Evolutionary conservation across 495 filamentous ascomycete species (phyloP).

Genomic region (Talaromyces borbonicus): DNA sequence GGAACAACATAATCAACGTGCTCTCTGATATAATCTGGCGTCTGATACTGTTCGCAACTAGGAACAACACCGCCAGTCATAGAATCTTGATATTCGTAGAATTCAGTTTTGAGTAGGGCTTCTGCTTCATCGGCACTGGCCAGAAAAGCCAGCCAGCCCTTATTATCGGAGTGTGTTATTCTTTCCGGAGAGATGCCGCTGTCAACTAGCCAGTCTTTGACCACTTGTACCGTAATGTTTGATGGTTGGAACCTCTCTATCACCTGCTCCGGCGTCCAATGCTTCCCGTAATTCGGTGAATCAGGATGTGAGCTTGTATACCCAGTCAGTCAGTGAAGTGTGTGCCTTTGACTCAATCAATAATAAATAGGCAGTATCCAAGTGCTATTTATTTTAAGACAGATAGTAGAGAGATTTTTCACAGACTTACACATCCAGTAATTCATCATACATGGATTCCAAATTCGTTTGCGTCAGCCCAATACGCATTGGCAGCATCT

Average conservation of each 20-base stretch:
- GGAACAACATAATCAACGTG: slow-evolving; percentile 44
- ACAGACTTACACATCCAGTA: slow-evolving; percentile 26
- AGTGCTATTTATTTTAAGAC: not conserved
- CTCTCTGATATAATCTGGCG: slow-evolving; percentile 29
- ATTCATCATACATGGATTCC: slow-evolving; percentile 29
- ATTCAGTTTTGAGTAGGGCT: slow-evolving; percentile 42
- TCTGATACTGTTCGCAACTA: slow-evolving; percentile 34
- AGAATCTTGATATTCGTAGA: slow-evolving; percentile 37
- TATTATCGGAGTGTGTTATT: slow-evolving; percentile 25
- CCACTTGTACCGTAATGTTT: slow-evolving; percentile 20
- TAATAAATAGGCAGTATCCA: no score
- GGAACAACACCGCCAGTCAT: slow-evolving; percentile 26
- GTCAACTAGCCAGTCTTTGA: slow-evolving; percentile 32
- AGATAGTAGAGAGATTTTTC: no score
- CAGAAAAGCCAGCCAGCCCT: slow-evolving; percentile 38
- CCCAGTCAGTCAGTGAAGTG: no score
- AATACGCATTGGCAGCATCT: slow-evolving; percentile 33
- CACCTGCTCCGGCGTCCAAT: slow-evolving; percentile 32
- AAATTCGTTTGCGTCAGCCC: slow-evolving; percentile 34
- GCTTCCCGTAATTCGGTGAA: slow-evolving; percentile 38
- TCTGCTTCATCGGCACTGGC: slow-evolving; percentile 38
- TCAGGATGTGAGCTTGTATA: slow-evolving; percentile 22
- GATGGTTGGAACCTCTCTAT: slow-evolving; percentile 34
- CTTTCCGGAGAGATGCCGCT: slow-evolving; percentile 30
- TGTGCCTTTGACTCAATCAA: no score